Evolutionary conservation across 257 asterid genomes (phyloP).

Genomic region (Solanum neorickii): DNA sequence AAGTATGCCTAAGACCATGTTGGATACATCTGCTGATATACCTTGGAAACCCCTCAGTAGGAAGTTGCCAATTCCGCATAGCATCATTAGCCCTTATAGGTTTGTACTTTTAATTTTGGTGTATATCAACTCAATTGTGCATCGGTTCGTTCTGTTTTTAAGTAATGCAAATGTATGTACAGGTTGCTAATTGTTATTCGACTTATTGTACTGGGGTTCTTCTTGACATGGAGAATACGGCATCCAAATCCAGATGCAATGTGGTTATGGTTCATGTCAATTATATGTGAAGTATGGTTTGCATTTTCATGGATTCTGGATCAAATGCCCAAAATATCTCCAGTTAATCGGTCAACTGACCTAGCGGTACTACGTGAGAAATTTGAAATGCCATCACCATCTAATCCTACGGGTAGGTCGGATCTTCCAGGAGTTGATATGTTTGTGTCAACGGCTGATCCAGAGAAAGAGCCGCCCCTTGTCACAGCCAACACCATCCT

Average conservation of each 20-base stretch:
- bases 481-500: constrained; percentile 31
- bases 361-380: constrained; percentile 19
- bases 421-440: constrained; percentile 30
- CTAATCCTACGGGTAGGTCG: constrained; percentile 23
- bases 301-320: constrained; percentile 33
- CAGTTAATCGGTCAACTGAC: constrained; percentile 25
- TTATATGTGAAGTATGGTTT: constrained; percentile 29
- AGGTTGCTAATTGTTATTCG: constrained; percentile 26
- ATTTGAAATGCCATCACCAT: constrained; percentile 20
- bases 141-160: neutral
- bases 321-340: constrained; percentile 21
- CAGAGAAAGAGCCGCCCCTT: constrained; percentile 30
- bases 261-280: constrained; percentile 31
- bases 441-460: constrained; percentile 34
- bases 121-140: neutral
- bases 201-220: constrained; percentile 12
- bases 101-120: neutral
- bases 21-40: constrained; percentile 49
- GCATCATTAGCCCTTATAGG: constrained; percentile 80
- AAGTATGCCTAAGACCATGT: constrained; percentile 19
- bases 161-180: neutral
- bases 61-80: constrained; percentile 33
- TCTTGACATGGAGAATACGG: constrained; percentile 20
- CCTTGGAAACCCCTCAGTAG: constrained; percentile 91
- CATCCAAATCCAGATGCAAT: constrained; percentile 24